Evolutionary conservation across 2,329 filamentous ascomycete genomes (phyloP), one percentile per base, ranked within the genome.

Genomic region (Venturia effusa): DNA sequence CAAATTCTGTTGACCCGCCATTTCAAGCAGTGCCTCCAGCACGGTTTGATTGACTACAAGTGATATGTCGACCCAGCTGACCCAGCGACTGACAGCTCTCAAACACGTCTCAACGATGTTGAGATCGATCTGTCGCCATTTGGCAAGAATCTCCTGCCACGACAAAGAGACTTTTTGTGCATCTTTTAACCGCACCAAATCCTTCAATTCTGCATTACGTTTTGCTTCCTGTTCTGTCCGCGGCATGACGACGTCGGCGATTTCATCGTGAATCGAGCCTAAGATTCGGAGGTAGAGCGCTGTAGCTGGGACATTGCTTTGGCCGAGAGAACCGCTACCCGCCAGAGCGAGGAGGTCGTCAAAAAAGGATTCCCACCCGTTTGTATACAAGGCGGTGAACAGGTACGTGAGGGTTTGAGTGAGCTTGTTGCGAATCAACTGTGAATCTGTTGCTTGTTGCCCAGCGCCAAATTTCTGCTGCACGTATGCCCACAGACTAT

Each of bases 41-140:
- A 96, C 94, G 63, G 88, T 84, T 72, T 92, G 85, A 75, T 95
- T 96, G 70, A 99, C 90, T 55, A 99, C 87, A 64, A 99, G 81
- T 61, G 89, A 89, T 70, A 99, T 97, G 72, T 97, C 94, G 71
- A 95, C 96, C 94, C 94, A 99, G 82, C 92, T 95, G 66, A 96
- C 92, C 93, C 94, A 99, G 74, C 93, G 94, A 43, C 91, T 92
- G 68, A 99, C 86, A n/a, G 92, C 88, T 76, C 88, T 91, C 62
- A 99, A 81, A 69, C 90, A 92, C 82, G 95, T 87, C 74, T 97
- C 92, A 54, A 96, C 83, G 65, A 97, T 83, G 68, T 88, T 84
- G 64, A 85, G 81, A 71, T 83, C 83, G 64, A 77, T 75, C 70
- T 84, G 84, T 68, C 82, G 81, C 83, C 92, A 97, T 70, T 88